Conservation (phyloP, 441 rosid species). For the Rhodomyrtus psidioides region DNA sequence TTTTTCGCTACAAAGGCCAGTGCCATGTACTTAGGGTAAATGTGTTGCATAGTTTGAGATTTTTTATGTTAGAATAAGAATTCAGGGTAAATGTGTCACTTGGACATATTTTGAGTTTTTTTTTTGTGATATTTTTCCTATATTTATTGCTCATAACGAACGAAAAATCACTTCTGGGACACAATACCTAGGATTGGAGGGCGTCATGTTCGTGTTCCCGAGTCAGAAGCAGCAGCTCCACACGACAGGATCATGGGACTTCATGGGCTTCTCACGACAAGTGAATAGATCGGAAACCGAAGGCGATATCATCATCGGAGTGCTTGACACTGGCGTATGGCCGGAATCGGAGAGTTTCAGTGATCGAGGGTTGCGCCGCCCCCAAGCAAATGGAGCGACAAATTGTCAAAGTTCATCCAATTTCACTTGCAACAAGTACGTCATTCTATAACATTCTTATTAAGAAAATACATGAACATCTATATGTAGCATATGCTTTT, state of each 20-base stretch:
- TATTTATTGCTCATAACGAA: no score
- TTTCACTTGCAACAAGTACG: conserved; percentile 44
- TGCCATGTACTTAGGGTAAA: no score
- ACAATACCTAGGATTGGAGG: conserved; percentile 28
- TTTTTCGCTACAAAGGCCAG: no score
- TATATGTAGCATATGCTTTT: no score
- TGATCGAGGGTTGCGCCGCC: conserved; percentile 25
- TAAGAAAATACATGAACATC: no score
- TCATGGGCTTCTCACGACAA: conserved; percentile 22
- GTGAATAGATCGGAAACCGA: conserved; percentile 9
- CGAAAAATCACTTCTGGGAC: background rate
- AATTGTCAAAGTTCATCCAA: conserved; percentile 24
- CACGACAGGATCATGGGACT: conserved; percentile 67
- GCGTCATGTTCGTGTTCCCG: conserved; percentile 49
- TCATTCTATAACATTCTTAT: no score
- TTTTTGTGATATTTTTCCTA: no score
- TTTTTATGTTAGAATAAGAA: no score
- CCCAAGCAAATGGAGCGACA: conserved; percentile 26
- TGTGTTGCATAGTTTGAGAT: no score
- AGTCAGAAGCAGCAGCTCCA: conserved; percentile 37
- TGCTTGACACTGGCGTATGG: conserved; percentile 39
- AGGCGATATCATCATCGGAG: conserved; percentile 23
- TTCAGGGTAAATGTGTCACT: no score
- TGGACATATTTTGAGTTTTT: no score
- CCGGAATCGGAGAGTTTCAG: conserved; percentile 27